Conservation (phyloP, 2,329 filamentous ascomycete species). For the Claviceps sp. region DNA sequence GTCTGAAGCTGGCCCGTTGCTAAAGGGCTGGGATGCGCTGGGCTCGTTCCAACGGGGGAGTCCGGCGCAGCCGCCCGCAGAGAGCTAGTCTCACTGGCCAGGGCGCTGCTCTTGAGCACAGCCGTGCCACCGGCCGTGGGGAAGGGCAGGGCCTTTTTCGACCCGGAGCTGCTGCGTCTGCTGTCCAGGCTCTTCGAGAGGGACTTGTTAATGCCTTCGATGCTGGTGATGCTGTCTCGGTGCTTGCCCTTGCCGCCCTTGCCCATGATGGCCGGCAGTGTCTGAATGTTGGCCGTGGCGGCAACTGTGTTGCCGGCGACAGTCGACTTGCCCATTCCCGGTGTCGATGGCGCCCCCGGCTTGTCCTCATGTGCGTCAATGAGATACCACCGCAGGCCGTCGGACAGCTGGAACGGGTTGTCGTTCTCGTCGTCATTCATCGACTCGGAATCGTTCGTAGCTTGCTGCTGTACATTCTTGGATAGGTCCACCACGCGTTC, state of each 20-base stretch:
- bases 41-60: conserved; percentile 26
- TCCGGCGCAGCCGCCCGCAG: conserved; percentile 35
- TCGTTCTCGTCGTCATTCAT: conserved; percentile 63
- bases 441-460: conserved; percentile 34
- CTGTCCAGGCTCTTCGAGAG: conserved; percentile 82
- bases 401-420: conserved; percentile 92
- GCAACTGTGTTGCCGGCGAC: conserved; percentile 80
- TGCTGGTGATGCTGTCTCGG: conserved; percentile 37
- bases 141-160: conserved; percentile 59
- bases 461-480: conserved; percentile 46
- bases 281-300: conserved; percentile 60
- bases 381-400: conserved; percentile 91
- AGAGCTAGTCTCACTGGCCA: conserved; percentile 47
- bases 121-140: conserved; percentile 27
- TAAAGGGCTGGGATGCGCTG: conserved; percentile 21
- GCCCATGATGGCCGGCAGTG: conserved; percentile 27
- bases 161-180: conserved; percentile 74
- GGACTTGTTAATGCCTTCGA: conserved; percentile 63
- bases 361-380: conserved; percentile 92
- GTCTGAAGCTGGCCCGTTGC: conserved; percentile 11
- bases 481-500: conserved; percentile 88
- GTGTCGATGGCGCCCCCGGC: conserved; percentile 78
- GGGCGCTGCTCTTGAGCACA: conserved; percentile 34
- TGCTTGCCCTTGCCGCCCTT: conserved; percentile 26
- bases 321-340: conserved; percentile 80